A percentile compares a stretch with the other conserved stretches of the same genome.
Conservation (phyloP, 352 stramenopile species). For the Peronosclerospora sorghi region DNA sequence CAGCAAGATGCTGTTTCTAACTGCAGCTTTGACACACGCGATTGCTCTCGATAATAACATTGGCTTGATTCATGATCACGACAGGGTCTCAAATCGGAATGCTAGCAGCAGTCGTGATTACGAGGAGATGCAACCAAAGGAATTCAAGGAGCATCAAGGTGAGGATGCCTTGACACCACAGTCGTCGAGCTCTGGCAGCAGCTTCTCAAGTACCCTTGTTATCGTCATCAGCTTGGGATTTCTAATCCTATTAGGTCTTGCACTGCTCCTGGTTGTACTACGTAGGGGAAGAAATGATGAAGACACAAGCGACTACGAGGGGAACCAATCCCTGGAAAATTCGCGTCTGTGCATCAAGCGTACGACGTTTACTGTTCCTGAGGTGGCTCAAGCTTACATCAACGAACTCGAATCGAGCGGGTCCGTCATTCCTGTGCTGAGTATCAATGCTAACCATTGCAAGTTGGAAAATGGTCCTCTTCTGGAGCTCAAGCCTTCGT, state of each 20-base stretch:
- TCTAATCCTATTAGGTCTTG: slow-evolving; percentile 4
- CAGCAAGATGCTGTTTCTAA: slow-evolving; percentile 2
- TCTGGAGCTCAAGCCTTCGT: slow-evolving; percentile 8
- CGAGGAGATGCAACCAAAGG: slow-evolving; percentile 1
- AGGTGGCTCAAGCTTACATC: slow-evolving; percentile 1
- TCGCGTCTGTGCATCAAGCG: slow-evolving; percentile 15
- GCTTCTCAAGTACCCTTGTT: slow-evolving; percentile 8
- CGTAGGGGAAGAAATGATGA: slow-evolving; percentile 2
- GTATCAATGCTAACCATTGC: slow-evolving; percentile 2
- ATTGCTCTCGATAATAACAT: not conserved
- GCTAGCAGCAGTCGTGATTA: not conserved
- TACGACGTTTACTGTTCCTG: slow-evolving; percentile 14
- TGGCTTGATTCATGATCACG: too few relatives aligned
- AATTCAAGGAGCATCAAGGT: slow-evolving; percentile 6
- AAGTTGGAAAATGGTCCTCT: slow-evolving; percentile 6
- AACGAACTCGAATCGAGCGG: slow-evolving; percentile 13
- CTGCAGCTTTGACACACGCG: not conserved
- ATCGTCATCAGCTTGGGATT: slow-evolving; percentile 12
- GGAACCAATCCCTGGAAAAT: slow-evolving; percentile 4
- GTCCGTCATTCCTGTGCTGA: slow-evolving; percentile 16
- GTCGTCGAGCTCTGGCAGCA: slow-evolving; percentile 2
- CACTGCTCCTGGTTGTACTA: slow-evolving; percentile 11
- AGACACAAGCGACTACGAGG: slow-evolving; percentile 2
- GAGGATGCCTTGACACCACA: slow-evolving; percentile 3
- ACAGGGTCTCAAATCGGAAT: too few relatives aligned